Evolutionary conservation across 1,284 basidiomycete genomes (phyloP).

Genomic region (Coniferiporia sulphurascens): DNA sequence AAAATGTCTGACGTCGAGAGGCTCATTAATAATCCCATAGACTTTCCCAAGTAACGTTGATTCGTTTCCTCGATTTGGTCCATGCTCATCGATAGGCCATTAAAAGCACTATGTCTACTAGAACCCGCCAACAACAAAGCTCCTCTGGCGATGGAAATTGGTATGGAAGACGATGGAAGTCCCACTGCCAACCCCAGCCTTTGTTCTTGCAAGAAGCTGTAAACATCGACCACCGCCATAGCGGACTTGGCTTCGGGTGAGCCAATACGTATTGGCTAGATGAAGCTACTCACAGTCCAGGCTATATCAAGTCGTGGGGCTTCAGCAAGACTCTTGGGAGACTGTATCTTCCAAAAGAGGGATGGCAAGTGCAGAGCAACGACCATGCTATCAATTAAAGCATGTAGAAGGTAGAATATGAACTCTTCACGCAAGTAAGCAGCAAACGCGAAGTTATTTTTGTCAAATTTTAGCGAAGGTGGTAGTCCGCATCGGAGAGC

Average conservation of each 20-base stretch:
- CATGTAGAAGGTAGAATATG: conserved; percentile 8
- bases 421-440: neutral
- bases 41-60: neutral
- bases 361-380: conserved; percentile 9
- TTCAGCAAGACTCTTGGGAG: neutral
- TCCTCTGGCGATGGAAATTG: conserved; percentile 11
- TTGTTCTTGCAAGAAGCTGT: neutral
- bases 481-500: neutral
- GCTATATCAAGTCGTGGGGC: conserved; percentile 8
- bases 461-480: conserved; percentile 4
- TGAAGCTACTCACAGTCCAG: conserved; percentile 11
- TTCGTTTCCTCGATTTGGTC: neutral
- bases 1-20: conserved; percentile 1
- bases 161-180: conserved; percentile 4
- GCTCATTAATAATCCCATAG: neutral
- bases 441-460: conserved; percentile 1
- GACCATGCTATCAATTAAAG: conserved; percentile 5
- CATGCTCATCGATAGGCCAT: neutral
- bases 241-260: conserved; percentile 1
- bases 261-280: neutral
- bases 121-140: conserved; percentile 5
- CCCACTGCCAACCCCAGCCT: neutral
- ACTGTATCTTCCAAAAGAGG: conserved; percentile 6
- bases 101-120: neutral
- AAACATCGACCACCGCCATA: conserved; percentile 7